Conservation (phyloP, 768 basidiomycete species). For the Pulveroboletus ravenelii region DNA sequence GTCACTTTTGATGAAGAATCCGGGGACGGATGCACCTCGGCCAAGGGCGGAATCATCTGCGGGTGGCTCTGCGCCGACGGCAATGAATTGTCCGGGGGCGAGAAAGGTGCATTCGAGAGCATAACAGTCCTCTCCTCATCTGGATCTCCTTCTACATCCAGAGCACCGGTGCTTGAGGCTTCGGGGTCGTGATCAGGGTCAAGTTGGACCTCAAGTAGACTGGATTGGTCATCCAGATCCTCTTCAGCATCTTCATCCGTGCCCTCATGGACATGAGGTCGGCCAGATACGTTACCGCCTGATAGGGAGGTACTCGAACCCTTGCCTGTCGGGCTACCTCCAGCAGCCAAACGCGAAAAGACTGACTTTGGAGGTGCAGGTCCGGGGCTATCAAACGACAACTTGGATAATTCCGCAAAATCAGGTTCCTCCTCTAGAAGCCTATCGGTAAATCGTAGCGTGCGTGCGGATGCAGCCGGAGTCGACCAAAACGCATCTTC, state of each 20-base stretch:
- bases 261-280: not conserved
- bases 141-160: slow-evolving; percentile 8
- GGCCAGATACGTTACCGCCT: slow-evolving; percentile 8
- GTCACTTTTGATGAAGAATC: slow-evolving; percentile 22
- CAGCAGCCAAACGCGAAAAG: slow-evolving; percentile 21
- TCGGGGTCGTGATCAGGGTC: slow-evolving; percentile 6
- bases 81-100: not conserved
- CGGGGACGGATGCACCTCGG: slow-evolving; percentile 2
- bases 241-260: slow-evolving; percentile 2
- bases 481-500: slow-evolving; percentile 66
- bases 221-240: slow-evolving; percentile 11
- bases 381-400: slow-evolving; percentile 45
- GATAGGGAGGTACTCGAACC: not conserved
- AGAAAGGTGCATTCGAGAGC: slow-evolving; percentile 18
- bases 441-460: slow-evolving; percentile 59
- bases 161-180: not conserved
- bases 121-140: slow-evolving; percentile 32
- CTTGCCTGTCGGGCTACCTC: slow-evolving; percentile 7
- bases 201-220: slow-evolving; percentile 6
- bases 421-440: slow-evolving; percentile 61
- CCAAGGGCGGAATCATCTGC: slow-evolving; percentile 2
- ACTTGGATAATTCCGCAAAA: slow-evolving; percentile 44
- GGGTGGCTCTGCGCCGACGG: slow-evolving; percentile 1
- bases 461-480: slow-evolving; percentile 48
- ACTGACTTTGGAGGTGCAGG: slow-evolving; percentile 30